These are phyloP conservation scores for Penicillium sp. DNA, from an alignment of 2,329 filamentous ascomycete species.

Conservation along the genomic window DNA sequence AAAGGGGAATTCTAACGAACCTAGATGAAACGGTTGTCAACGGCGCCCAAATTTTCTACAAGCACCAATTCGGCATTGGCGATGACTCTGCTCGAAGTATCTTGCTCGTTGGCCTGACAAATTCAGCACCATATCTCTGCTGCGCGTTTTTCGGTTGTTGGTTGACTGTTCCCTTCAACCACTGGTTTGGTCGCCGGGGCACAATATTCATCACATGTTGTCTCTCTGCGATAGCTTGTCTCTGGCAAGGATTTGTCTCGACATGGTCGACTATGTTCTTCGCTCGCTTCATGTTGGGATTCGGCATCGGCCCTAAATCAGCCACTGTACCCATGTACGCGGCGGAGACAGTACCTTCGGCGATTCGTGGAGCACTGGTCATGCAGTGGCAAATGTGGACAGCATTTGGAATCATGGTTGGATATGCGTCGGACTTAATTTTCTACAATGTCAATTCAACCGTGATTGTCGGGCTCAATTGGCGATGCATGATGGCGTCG, in stretches of 20 bases:
- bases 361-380: slow-evolving; percentile 72
- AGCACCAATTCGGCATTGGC: slow-evolving; percentile 61
- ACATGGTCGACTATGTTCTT: slow-evolving; percentile 72
- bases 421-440: slow-evolving; percentile 62
- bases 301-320: slow-evolving; percentile 76
- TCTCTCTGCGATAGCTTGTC: slow-evolving; percentile 60
- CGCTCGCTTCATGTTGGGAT: slow-evolving; percentile 71
- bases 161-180: slow-evolving; percentile 73
- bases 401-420: slow-evolving; percentile 55
- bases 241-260: slow-evolving; percentile 66
- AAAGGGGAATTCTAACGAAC: neutral
- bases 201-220: slow-evolving; percentile 77
- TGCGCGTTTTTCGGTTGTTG: slow-evolving; percentile 72
- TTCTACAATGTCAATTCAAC: slow-evolving; percentile 60
- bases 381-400: slow-evolving; percentile 76
- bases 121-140: slow-evolving; percentile 61
- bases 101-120: slow-evolving; percentile 65
- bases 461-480: slow-evolving; percentile 61
- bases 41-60: slow-evolving; percentile 68
- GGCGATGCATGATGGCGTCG: slow-evolving; percentile 70
- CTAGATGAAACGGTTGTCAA: slow-evolving; percentile 69
- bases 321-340: slow-evolving; percentile 76
- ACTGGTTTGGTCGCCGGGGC: slow-evolving; percentile 68
- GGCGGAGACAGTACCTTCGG: slow-evolving; percentile 70
- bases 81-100: slow-evolving; percentile 49